Conservation (phyloP, 2,329 filamentous ascomycete species). For the Penicillium sp. region DNA sequence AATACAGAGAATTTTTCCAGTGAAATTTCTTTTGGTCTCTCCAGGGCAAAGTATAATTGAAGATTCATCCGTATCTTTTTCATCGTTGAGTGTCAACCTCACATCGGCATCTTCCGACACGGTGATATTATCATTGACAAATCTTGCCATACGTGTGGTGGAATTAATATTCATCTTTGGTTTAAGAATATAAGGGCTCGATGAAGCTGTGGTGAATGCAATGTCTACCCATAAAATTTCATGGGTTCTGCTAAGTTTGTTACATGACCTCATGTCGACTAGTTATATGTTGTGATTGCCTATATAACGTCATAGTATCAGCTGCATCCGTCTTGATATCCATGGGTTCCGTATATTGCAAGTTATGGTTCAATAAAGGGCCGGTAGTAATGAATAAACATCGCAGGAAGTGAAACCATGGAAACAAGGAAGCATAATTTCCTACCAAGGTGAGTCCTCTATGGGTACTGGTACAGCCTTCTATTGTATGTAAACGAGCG, state of each 20-base stretch:
- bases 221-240: slow-evolving; percentile 5
- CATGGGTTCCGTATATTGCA: too few relatives aligned
- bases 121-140: slow-evolving; percentile 12
- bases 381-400: too few relatives aligned
- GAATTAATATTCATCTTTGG: neutral
- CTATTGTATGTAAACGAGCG: too few relatives aligned
- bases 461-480: too few relatives aligned
- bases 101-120: slow-evolving; percentile 7
- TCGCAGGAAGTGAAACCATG: too few relatives aligned
- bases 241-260: slow-evolving; percentile 1
- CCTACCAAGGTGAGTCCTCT: too few relatives aligned
- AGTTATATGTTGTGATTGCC: slow-evolving; percentile 3
- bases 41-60: slow-evolving; percentile 10
- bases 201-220: slow-evolving; percentile 2
- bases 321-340: slow-evolving; percentile 1
- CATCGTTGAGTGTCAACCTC: slow-evolving; percentile 12
- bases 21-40: slow-evolving; percentile 11
- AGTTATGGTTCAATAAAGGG: too few relatives aligned
- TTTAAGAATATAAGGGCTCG: neutral
- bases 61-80: slow-evolving; percentile 6
- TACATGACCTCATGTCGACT: neutral
- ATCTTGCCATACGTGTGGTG: slow-evolving; percentile 7
- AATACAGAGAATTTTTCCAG: slow-evolving; percentile 9
- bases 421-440: too few relatives aligned
- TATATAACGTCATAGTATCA: slow-evolving; percentile 9